phyloP scores from a whole-genome alignment of 2,329 filamentous ascomycete genomes.

The Shiraia sp. region DNA sequence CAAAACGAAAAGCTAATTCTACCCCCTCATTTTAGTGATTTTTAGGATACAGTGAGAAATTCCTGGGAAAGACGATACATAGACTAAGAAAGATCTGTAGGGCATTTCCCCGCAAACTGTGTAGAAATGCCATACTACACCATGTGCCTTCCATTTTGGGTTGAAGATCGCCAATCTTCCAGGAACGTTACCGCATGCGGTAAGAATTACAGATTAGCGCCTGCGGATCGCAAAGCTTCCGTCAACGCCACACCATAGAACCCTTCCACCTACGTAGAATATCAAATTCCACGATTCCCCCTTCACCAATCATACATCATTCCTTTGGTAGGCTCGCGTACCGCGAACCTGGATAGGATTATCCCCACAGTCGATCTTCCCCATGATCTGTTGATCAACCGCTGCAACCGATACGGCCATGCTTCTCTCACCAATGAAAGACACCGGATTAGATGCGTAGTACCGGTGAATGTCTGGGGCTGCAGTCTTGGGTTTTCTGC shows the following conservation, averaged over 20 bases:
- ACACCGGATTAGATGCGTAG: neutral
- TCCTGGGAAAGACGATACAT: neutral
- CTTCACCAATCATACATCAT: no score
- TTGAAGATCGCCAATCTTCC: neutral
- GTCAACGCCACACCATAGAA: neutral
- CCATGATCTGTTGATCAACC: conserved; percentile 2
- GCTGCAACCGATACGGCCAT: neutral
- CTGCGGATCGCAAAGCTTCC: neutral
- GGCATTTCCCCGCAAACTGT: conserved; percentile 2
- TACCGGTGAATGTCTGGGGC: neutral
- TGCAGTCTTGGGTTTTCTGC: neutral
- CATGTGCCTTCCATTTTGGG: neutral
- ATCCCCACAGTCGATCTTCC: conserved; percentile 1
- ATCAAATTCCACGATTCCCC: no score
- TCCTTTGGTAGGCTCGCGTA: no score
- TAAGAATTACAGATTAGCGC: neutral
- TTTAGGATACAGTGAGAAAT: no score
- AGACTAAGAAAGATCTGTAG: neutral
- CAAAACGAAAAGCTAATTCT: no score
- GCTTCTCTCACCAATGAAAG: neutral
- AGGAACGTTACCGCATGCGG: neutral
- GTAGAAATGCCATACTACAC: neutral
- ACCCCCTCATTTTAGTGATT: no score
- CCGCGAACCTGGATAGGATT: no score
- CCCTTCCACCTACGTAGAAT: neutral